Evolutionary conservation across 2,329 filamentous ascomycete genomes (phyloP), one percentile per base, ranked within the genome.

Genomic region (Colletotrichum gigasporum): DNA sequence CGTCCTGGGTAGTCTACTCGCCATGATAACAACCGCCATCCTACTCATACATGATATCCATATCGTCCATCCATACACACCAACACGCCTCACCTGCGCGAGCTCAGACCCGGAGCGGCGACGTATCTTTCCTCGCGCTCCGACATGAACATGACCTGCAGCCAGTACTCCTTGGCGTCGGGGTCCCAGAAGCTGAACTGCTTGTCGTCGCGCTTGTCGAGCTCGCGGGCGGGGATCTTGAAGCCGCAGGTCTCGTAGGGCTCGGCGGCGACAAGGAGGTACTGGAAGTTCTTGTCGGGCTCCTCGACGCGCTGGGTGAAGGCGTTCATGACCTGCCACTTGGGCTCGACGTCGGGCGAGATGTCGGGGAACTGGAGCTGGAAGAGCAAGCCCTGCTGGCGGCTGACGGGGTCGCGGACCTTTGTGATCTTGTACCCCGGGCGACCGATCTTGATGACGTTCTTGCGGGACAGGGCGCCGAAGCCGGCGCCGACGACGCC

Each of bases 371-470:
- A 98, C 78, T 97, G 93, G 70, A 99, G 84, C 81, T 98, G 95
- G 79, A 98, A 98, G n/a, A 98, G 83, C 71, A 99, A 76, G 0
- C 96, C 96, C 70, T 94, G 87, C 81, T 99, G 96, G 39, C 92
- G 83, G 58, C 94, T 96, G 69, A 95, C 85, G 4, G 93, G 92
- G 77, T 99, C 95, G 67, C 94, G 87, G 47, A 95, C 90, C 83
- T 99, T 99, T 18, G 94, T 97, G 78, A 99, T 97, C 78, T 97
- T 96, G 83, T 99, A 99, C 0, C 96, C 96, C 0, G 96, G 96
- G 5, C 95, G 87, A 4, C 96, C 96, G 71, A 99, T 98, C 87
- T 97, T 97, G 75, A 98, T 89, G 14, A 93, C 82, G 73, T 97
- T 96, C 75, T 90, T 90, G 75, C 90, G 88, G n/a, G 92, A 85